Base-by-base conservation (phyloP, 2,329 filamentous ascomycete species). In the Cordyceps cateniannulata region DNA sequence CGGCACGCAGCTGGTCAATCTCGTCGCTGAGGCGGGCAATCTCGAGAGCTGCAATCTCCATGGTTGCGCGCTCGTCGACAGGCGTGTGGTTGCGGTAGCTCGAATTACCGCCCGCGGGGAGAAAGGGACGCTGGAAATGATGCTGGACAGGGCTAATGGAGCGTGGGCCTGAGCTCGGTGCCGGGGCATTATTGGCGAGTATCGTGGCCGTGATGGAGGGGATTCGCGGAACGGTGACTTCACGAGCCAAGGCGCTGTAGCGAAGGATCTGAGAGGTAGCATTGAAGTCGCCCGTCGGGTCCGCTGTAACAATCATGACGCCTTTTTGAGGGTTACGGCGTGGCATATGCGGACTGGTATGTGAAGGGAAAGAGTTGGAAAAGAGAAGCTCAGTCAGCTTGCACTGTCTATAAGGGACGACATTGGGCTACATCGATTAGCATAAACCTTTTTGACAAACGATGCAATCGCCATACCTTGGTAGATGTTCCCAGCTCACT, bases 231-330 rank as follows among this genome's bases (percentile, higher is more conserved):
- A 97, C 91, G 0, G 93, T 96, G 12, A 98, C 90, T 75, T 98
- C 93, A 22, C 92, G 86, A 0, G 95, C 95, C 5, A 99, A 82
- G 0, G 95, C 93, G 24, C 91, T 95, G 75, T 99, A 99, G 20
- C 93, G 87, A 1, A 99, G 80, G 63, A 99, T 98, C 70, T 98
- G 95, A 5, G 91, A 96, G 0, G 95, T 99, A 14, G 95, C 92
- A 70, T 98, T 98, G 78, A 93, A 97, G 73, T 99, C 95, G 42
- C 95, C 93, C 14, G 90, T 76, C 0, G 95, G 91, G 69, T 99
- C 93, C 3, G 93, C 95, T 0, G 93, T 96, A 18, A 98, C 93
- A 61, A 99, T 89, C 93, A 99, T 98, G 68, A 96, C 86, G 1
- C 88, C 93, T 69, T 89, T 93, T 71, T 98, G 95, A 0, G 91